phyloP scores from a whole-genome alignment of 2,329 filamentous ascomycete species.

The Phoma sp. region DNA sequence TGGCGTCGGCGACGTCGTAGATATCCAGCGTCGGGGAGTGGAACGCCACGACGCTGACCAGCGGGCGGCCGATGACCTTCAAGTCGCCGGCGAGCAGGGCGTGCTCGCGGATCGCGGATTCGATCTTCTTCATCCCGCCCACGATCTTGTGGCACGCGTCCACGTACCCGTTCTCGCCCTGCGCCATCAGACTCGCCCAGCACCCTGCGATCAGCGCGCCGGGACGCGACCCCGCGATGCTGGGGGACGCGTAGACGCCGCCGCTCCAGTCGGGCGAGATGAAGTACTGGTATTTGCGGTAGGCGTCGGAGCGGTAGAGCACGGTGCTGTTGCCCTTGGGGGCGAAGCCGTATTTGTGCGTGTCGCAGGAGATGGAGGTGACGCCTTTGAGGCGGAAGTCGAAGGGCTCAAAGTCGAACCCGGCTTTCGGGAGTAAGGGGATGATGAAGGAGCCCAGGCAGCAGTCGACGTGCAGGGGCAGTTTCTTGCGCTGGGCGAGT shows the following conservation, averaged over 20 bases:
- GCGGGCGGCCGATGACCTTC: slow-evolving; percentile 79
- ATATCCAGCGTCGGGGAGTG: slow-evolving; percentile 82
- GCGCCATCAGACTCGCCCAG: slow-evolving; percentile 89
- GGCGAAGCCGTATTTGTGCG: slow-evolving; percentile 98
- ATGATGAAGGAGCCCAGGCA: slow-evolving; percentile 95
- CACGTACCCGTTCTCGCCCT: slow-evolving; percentile 88
- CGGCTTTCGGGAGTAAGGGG: slow-evolving; percentile 89
- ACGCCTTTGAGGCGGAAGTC: slow-evolving; percentile 95
- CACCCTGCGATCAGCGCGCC: slow-evolving; percentile 94
- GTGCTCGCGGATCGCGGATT: slow-evolving; percentile 71
- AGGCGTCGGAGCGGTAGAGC: slow-evolving; percentile 79
- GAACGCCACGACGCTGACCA: slow-evolving; percentile 92
- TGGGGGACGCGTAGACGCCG: slow-evolving; percentile 92
- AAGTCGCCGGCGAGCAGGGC: slow-evolving; percentile 74
- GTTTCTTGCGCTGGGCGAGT: slow-evolving; percentile 76
- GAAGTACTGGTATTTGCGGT: slow-evolving; percentile 94
- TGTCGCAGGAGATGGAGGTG: slow-evolving; percentile 94
- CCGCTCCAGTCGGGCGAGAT: slow-evolving; percentile 94
- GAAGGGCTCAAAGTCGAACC: slow-evolving; percentile 85
- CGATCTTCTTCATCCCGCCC: slow-evolving; percentile 82
- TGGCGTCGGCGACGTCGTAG: slow-evolving; percentile 91
- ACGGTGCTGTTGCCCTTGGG: slow-evolving; percentile 96
- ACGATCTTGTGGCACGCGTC: slow-evolving; percentile 88
- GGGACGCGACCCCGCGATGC: slow-evolving; percentile 87
- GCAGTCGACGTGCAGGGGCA: slow-evolving; percentile 96